These are phyloP conservation scores for Starmerella bombi DNA, from an alignment of 805 yeast species.

Conservation along the genomic window DNA sequence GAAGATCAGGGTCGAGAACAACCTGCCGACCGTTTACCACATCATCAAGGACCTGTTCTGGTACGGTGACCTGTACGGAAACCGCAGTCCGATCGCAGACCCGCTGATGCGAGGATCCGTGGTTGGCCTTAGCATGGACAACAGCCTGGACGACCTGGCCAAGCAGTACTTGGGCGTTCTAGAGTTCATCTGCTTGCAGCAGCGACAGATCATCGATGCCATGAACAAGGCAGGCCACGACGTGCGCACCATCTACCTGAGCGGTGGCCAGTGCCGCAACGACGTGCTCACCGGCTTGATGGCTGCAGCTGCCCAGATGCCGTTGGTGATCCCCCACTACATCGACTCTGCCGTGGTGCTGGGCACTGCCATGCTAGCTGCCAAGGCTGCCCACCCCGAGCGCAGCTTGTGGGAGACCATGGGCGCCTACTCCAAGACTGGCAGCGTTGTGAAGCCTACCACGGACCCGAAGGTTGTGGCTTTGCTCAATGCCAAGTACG, in stretches of 20 bases:
- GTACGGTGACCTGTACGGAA: slow-evolving; percentile 95
- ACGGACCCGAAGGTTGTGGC: slow-evolving; percentile 37
- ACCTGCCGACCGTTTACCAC: slow-evolving; percentile 59
- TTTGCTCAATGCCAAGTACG: slow-evolving; percentile 65
- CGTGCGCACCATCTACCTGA: slow-evolving; percentile 65
- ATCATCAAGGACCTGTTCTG: slow-evolving; percentile 76
- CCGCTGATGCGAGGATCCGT: slow-evolving; percentile 84
- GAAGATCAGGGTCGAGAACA: slow-evolving; percentile 41
- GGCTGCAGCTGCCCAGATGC: slow-evolving; percentile 86
- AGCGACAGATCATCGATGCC: slow-evolving; percentile 82
- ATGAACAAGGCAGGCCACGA: slow-evolving; percentile 72
- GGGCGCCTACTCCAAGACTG: slow-evolving; percentile 73
- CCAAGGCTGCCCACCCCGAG: slow-evolving; percentile 62
- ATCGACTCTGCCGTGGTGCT: slow-evolving; percentile 95
- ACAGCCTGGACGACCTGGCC: slow-evolving; percentile 72
- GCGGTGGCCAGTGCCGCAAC: slow-evolving; percentile 96
- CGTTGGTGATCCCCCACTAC: slow-evolving; percentile 83
- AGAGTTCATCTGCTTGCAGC: slow-evolving; percentile 95
- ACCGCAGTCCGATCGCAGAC: slow-evolving; percentile 95
- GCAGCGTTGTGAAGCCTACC: slow-evolving; percentile 66
- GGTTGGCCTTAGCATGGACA: slow-evolving; percentile 87
- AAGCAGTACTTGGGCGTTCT: slow-evolving; percentile 82
- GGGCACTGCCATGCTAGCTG: slow-evolving; percentile 90
- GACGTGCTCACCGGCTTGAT: slow-evolving; percentile 74
- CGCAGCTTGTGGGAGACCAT: slow-evolving; percentile 65